phyloP scores from a whole-genome alignment of 495 filamentous ascomycete species.

The Parmelia sp. region DNA sequence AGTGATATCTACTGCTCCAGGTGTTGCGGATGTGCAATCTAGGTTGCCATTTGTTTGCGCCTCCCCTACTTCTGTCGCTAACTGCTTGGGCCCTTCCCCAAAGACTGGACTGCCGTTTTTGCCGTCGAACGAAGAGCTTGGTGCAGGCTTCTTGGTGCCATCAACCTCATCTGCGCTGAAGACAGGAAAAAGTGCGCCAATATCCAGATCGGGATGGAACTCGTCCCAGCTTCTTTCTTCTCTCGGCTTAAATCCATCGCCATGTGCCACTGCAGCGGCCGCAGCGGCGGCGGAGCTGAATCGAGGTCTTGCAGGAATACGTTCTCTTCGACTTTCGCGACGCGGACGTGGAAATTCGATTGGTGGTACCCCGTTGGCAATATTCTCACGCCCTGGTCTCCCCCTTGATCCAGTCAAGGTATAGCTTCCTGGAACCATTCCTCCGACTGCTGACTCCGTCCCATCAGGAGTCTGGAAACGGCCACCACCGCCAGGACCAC shows the following conservation, averaged over 20 bases:
- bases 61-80: conserved; percentile 11
- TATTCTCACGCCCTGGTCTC: conserved; percentile 36
- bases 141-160: conserved; percentile 34
- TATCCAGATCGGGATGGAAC: conserved; percentile 90
- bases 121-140: conserved; percentile 15
- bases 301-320: conserved; percentile 26
- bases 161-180: conserved; percentile 84
- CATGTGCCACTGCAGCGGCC: conserved; percentile 75
- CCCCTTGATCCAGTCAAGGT: conserved; percentile 40
- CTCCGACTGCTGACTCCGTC: conserved; percentile 45
- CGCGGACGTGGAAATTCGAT: conserved; percentile 37
- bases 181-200: conserved; percentile 67
- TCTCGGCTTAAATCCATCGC: conserved; percentile 91
- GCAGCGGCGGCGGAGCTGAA: conserved; percentile 80
- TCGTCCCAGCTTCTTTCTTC: conserved; percentile 97
- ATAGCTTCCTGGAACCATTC: conserved; percentile 41
- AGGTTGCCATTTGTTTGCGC: conserved; percentile 13
- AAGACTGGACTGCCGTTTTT: conserved; percentile 15
- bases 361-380: conserved; percentile 34
- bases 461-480: conserved; percentile 64
- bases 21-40: conserved; percentile 10
- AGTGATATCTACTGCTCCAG: conserved; percentile 12
- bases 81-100: conserved; percentile 18
- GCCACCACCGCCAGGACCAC: conserved; percentile 73
- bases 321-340: conserved; percentile 28